phyloP scores from a whole-genome alignment of 75 land plant species.

The Chamaecyparis obtusa region DNA sequence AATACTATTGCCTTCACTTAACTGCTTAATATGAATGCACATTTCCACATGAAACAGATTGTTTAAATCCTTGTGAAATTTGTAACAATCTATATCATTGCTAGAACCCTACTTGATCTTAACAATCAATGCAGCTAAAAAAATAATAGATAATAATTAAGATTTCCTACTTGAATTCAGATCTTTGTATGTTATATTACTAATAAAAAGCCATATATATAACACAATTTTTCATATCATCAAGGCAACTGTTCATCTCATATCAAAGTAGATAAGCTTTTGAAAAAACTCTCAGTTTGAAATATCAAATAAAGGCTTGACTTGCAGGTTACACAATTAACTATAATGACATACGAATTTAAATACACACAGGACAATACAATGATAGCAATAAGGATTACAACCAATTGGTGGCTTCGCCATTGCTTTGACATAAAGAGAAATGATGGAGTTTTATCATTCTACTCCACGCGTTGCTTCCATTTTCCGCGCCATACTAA shows the following conservation, averaged over 20 bases:
- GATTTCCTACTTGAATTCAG: too few relatives aligned
- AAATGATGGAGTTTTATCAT: background rate
- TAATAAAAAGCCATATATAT: too few relatives aligned
- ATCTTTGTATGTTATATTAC: too few relatives aligned
- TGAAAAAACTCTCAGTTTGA: too few relatives aligned
- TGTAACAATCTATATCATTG: background rate
- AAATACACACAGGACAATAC: background rate
- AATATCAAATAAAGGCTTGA: background rate
- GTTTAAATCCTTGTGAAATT: too few relatives aligned
- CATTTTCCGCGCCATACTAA: background rate
- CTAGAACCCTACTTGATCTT: background rate
- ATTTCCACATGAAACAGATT: background rate
- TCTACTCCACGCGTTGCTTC: background rate
- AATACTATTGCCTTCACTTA: too few relatives aligned
- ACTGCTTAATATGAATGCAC: background rate
- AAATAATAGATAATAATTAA: too few relatives aligned
- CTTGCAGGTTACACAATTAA: background rate
- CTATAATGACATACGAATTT: background rate
- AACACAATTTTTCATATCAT: too few relatives aligned
- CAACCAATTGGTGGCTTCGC: background rate
- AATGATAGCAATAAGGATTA: background rate
- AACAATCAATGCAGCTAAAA: background rate
- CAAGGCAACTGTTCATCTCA: too few relatives aligned
- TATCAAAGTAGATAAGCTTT: too few relatives aligned
- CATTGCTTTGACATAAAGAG: background rate